A percentile compares a stretch with the other conserved stretches of the same genome.
Conservation (phyloP, 2,329 filamentous ascomycete species). For the Thielaviopsis euricoi region DNA sequence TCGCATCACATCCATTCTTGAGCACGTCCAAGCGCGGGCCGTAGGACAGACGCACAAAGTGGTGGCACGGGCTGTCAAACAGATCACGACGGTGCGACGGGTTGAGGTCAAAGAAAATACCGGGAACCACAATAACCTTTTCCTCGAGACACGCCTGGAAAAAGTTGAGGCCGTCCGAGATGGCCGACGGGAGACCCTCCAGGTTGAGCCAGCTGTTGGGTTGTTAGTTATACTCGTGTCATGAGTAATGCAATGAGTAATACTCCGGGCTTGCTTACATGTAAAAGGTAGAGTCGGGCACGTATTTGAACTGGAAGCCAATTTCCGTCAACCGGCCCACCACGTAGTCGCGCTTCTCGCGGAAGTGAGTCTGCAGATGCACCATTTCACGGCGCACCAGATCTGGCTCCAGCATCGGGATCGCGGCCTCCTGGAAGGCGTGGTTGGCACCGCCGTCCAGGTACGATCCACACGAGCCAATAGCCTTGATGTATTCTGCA, state of each 20-base stretch:
- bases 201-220: conserved; percentile 37
- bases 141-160: conserved; percentile 86
- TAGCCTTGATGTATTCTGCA: conserved; percentile 75
- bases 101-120: conserved; percentile 96
- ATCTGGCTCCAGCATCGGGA: conserved; percentile 78
- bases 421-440: conserved; percentile 85
- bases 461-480: conserved; percentile 83
- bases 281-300: conserved; percentile 90
- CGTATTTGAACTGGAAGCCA: conserved; percentile 70
- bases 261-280: conserved; percentile 43
- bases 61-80: conserved; percentile 88
- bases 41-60: conserved; percentile 75
- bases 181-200: conserved; percentile 55
- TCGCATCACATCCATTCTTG: conserved; percentile 65
- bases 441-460: conserved; percentile 89
- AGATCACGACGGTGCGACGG: conserved; percentile 75
- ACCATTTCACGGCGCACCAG: conserved; percentile 75
- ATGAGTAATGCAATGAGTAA: not conserved
- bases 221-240: not conserved
- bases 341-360: conserved; percentile 81
- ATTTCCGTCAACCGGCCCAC: conserved; percentile 64
- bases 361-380: conserved; percentile 78
- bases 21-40: conserved; percentile 68
- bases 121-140: conserved; percentile 91
- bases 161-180: conserved; percentile 89